These are phyloP conservation scores for Juglanconis sp. DNA, from an alignment of 2,329 filamentous ascomycete genomes.

Conservation along the genomic window DNA sequence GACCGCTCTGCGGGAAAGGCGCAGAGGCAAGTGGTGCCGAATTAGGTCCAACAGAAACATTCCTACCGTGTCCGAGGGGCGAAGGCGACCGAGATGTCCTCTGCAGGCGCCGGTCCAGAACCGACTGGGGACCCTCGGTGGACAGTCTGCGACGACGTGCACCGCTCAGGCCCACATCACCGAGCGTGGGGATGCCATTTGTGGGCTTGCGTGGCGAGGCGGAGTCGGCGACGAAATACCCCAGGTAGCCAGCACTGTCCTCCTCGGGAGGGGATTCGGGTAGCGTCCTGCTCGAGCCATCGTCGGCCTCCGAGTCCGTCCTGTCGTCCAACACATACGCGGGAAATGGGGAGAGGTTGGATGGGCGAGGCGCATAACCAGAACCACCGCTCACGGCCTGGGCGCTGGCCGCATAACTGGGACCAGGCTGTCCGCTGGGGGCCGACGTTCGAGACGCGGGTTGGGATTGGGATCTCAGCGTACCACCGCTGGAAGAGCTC, in stretches of 20 bases:
- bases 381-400: slow-evolving; percentile 36
- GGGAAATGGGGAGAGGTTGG: slow-evolving; percentile 50
- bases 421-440: slow-evolving; percentile 29
- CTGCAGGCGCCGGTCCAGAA: slow-evolving; percentile 51
- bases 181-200: slow-evolving; percentile 43
- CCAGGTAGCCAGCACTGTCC: slow-evolving; percentile 37
- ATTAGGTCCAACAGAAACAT: slow-evolving; percentile 38
- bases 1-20: slow-evolving; percentile 35
- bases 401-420: slow-evolving; percentile 27
- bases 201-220: slow-evolving; percentile 26
- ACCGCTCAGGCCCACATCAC: slow-evolving; percentile 40
- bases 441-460: slow-evolving; percentile 50
- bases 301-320: slow-evolving; percentile 44
- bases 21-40: slow-evolving; percentile 38
- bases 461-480: slow-evolving; percentile 65
- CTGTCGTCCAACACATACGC: slow-evolving; percentile 55
- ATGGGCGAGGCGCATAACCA: slow-evolving; percentile 35
- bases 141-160: slow-evolving; percentile 46
- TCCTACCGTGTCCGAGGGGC: slow-evolving; percentile 48
- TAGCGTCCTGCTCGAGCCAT: slow-evolving; percentile 35
- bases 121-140: slow-evolving; percentile 51
- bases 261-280: slow-evolving; percentile 48
- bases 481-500: slow-evolving; percentile 46
- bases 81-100: slow-evolving; percentile 55
- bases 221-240: slow-evolving; percentile 35